Evolutionary conservation across 2,329 filamentous ascomycete genomes (phyloP).

Genomic region (Trichoderma hamatum): DNA sequence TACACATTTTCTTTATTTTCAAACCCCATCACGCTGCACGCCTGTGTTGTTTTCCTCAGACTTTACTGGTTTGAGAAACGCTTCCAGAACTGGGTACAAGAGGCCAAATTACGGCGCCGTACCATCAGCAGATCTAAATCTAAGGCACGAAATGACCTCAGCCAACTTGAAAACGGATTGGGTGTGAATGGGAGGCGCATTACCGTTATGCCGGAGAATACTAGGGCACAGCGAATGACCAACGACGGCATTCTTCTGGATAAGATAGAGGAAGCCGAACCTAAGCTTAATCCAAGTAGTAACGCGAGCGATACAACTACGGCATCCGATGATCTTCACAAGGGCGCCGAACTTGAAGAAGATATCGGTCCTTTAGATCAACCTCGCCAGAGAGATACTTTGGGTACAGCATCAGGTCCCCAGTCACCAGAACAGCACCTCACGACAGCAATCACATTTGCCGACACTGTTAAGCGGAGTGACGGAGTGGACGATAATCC

Average conservation of each 20-base stretch:
- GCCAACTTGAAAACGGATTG: conserved; percentile 63
- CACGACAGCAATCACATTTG: conserved; percentile 64
- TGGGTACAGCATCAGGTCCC: not conserved
- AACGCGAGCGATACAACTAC: conserved; percentile 46
- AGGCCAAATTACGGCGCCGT: conserved; percentile 68
- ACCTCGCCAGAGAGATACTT: not conserved
- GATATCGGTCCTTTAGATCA: conserved; percentile 22
- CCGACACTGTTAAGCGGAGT: conserved; percentile 64
- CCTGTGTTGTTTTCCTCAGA: conserved; percentile 85
- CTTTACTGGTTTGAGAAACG: conserved; percentile 98
- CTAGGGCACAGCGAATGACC: conserved; percentile 58
- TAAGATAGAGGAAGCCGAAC: conserved; percentile 41
- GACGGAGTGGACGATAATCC: conserved; percentile 56
- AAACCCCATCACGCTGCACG: conserved; percentile 83
- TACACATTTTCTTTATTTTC: conserved; percentile 72
- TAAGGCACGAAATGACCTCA: conserved; percentile 48
- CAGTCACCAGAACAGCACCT: not conserved
- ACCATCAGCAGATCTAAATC: conserved; percentile 66
- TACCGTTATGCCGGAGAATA: conserved; percentile 63
- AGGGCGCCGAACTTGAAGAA: conserved; percentile 26
- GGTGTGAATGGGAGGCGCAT: conserved; percentile 70
- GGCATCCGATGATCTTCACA: conserved; percentile 36
- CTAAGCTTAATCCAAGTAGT: conserved; percentile 33
- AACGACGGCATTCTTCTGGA: conserved; percentile 62
- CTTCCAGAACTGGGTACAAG: conserved; percentile 80